A percentile compares a stretch with the other conserved stretches of the same genome.
Conservation (phyloP, 139 green algal genomes). For the Chlorella sp. region DNA sequence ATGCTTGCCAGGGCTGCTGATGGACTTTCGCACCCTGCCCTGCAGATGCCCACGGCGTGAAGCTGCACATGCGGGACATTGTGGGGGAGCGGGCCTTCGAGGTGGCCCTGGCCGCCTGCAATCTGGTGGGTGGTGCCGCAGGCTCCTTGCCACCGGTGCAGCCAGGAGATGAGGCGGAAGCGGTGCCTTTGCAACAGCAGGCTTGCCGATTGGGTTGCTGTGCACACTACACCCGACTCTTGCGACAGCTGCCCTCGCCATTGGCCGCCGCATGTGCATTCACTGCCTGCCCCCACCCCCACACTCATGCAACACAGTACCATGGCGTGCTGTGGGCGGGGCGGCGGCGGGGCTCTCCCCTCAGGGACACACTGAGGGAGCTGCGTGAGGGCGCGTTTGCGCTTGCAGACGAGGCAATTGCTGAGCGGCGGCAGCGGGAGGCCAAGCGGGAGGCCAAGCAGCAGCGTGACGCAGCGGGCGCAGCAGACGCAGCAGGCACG, state of each 20-base stretch:
- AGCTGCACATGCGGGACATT: conserved; percentile 40
- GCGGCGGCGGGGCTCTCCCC: neutral
- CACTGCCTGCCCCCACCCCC: too few relatives aligned
- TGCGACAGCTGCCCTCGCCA: too few relatives aligned
- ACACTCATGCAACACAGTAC: neutral
- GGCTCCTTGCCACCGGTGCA: too few relatives aligned
- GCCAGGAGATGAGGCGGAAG: too few relatives aligned
- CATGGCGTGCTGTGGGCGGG: conserved; percentile 30
- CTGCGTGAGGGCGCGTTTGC: conserved; percentile 16
- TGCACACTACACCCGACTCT: too few relatives aligned
- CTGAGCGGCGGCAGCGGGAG: neutral
- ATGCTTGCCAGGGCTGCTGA: neutral
- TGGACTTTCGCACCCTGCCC: too few relatives aligned
- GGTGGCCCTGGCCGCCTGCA: conserved; percentile 27
- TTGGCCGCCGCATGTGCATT: too few relatives aligned
- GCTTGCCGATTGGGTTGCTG: too few relatives aligned
- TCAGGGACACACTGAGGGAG: neutral
- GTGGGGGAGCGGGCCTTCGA: conserved; percentile 31
- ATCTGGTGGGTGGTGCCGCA: neutral
- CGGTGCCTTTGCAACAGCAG: too few relatives aligned
- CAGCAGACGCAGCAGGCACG: neutral
- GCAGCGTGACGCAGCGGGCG: neutral
- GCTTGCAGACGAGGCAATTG: conserved; percentile 11
- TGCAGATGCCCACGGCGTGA: conserved; percentile 20
- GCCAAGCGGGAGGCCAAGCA: neutral